Evolutionary conservation across 169 alveolate species (phyloP), one percentile per base, ranked within the genome.

Genomic region (Plasmodium cynomolgi): DNA sequence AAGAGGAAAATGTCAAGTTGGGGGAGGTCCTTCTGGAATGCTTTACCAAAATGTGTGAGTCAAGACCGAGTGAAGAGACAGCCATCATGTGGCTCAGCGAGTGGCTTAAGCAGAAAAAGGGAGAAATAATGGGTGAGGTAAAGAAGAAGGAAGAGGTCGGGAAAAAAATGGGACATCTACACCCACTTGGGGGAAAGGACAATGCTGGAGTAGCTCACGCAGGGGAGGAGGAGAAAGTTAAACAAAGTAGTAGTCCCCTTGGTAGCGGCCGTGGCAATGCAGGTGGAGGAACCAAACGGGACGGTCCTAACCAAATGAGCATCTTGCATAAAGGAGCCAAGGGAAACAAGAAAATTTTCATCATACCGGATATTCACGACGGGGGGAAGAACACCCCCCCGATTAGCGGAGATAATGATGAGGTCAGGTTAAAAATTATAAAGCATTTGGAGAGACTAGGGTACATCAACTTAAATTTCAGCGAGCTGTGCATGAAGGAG

Each of bases 401-500:
- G 39, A 13, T 47, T 20, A 23, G 50, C 15, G 31, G n/a, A 8
- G 85, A 75, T 17, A 83, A 41, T 41, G 91, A 91, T 71, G 83
- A 26, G 39, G 37, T 3, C 1, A 79, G 13, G 7, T 41, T 71
- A 23, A 47, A 88, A 34, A 62, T 91, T 33, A 72, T 91, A 81
- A 91, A 91, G 56, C 47, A 81, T 72, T 58, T 91, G 75, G 95
- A 91, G 75, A 81, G 75, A 58, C 56, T 81, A 72, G 75, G 84
- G 62, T 91, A 81, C 56, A 74, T 82, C 3, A 81, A 91, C 75
- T 47, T 91, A 81, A 72, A 37, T 82, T 58, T 91, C 81, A 72
- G 31, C 39, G 95, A 91, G 17, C 39, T 91, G 29, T 91, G 95
- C 77, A 71, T 72, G 58, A 91, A 73, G 29, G 95, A 91, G 74